Conservation (phyloP, 2,329 filamentous ascomycete genomes). For the Stemphylium lycopersici region DNA sequence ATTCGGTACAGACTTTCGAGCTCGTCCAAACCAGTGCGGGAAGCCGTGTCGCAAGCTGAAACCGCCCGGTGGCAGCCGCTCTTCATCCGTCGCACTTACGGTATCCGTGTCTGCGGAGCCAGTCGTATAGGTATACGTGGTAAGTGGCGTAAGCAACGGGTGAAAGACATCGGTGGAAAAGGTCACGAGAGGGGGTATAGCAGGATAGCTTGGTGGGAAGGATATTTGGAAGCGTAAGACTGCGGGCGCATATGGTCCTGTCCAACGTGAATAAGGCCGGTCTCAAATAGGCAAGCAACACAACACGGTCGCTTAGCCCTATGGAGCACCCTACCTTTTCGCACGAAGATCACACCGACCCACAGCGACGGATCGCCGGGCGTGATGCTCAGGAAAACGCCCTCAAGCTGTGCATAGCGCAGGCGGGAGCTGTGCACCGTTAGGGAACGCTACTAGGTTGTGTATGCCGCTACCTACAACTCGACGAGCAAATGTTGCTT, state of each 20-base stretch:
- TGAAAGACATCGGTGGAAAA: slow-evolving; percentile 96
- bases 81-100: slow-evolving; percentile 81
- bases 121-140: slow-evolving; percentile 92
- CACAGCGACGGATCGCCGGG: slow-evolving; percentile 82
- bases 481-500: slow-evolving; percentile 80
- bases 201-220: slow-evolving; percentile 82
- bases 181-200: slow-evolving; percentile 79
- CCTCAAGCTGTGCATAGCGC: slow-evolving; percentile 81
- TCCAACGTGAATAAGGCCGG: slow-evolving; percentile 35
- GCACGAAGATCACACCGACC: slow-evolving; percentile 91
- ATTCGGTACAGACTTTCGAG: slow-evolving; percentile 34
- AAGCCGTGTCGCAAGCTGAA: slow-evolving; percentile 93
- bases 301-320: slow-evolving; percentile 19
- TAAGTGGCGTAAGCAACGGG: slow-evolving; percentile 87
- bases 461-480: slow-evolving; percentile 65
- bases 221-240: slow-evolving; percentile 89
- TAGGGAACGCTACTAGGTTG: slow-evolving; percentile 27
- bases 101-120: slow-evolving; percentile 74
- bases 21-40: slow-evolving; percentile 77
- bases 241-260: slow-evolving; percentile 87
- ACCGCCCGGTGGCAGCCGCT: slow-evolving; percentile 82
- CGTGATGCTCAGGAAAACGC: slow-evolving; percentile 84
- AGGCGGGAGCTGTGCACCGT: slow-evolving; percentile 70
- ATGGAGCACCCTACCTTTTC: slow-evolving; percentile 68
- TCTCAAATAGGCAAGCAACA: slow-evolving; percentile 8